These are phyloP conservation scores for Aspergillus aculeatinus DNA, from an alignment of 2,329 filamentous ascomycete species.

Conservation along the genomic window DNA sequence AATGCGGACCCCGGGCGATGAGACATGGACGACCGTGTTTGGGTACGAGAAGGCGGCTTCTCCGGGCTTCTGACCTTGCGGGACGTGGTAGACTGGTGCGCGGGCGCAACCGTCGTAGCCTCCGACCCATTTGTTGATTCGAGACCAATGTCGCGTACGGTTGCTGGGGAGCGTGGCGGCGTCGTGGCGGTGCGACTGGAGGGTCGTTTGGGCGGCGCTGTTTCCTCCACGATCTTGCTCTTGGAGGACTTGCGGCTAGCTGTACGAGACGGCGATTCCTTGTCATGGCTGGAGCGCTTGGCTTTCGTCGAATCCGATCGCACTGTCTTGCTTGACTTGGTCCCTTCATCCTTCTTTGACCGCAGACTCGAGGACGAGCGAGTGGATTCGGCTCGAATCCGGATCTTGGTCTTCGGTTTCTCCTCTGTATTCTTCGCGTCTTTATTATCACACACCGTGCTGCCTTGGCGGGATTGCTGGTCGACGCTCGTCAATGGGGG, in stretches of 20 bases:
- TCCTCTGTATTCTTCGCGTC: conserved; percentile 36
- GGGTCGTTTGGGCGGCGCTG: conserved; percentile 34
- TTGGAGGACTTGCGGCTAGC: conserved; percentile 38
- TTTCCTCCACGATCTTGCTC: conserved; percentile 32
- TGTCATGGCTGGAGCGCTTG: conserved; percentile 34
- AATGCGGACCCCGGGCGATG: conserved; percentile 21
- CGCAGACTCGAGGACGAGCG: conserved; percentile 45
- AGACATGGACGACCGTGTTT: conserved; percentile 34
- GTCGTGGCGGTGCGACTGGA: conserved; percentile 33
- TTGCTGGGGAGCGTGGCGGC: conserved; percentile 37
- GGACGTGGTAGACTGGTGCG: conserved; percentile 36
- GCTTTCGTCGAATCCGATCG: conserved; percentile 42
- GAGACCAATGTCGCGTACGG: conserved; percentile 33
- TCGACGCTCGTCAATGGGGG: conserved; percentile 49
- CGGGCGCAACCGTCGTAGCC: conserved; percentile 45
- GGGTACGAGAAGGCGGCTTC: conserved; percentile 37
- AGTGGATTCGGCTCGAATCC: conserved; percentile 39
- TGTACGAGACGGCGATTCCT: conserved; percentile 36
- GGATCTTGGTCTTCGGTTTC: conserved; percentile 37
- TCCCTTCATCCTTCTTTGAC: conserved; percentile 39
- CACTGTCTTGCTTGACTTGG: conserved; percentile 37
- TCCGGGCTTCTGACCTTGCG: conserved; percentile 32
- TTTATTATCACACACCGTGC: conserved; percentile 30
- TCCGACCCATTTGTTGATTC: conserved; percentile 45
- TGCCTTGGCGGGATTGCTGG: conserved; percentile 40